These are phyloP conservation scores for Jimgerdemannia flammicorona DNA, from an alignment of 192 early-diverging fungal species.

Conservation along the genomic window DNA sequence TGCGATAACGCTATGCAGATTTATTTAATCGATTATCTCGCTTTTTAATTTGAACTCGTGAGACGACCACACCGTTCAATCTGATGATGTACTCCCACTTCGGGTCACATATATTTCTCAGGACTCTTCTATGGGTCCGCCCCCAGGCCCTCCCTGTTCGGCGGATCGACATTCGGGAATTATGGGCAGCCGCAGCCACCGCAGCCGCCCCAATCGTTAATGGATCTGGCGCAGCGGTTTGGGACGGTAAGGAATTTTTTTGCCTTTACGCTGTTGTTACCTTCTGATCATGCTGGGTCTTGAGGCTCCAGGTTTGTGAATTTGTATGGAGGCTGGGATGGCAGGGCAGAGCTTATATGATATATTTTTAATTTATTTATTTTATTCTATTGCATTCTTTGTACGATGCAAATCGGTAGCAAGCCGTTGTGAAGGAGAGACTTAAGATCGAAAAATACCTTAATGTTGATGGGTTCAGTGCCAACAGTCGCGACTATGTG, in stretches of 20 bases:
- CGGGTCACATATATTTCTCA: too few relatives aligned
- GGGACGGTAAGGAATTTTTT: background rate
- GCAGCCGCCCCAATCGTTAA: background rate
- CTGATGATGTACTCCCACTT: too few relatives aligned
- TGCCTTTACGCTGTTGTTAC: too few relatives aligned
- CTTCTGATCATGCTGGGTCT: too few relatives aligned
- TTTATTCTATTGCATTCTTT: background rate
- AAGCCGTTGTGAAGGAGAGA: background rate
- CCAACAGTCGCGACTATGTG: background rate
- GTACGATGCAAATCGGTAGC: background rate
- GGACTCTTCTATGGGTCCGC: background rate
- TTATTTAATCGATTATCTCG: too few relatives aligned
- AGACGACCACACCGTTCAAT: too few relatives aligned
- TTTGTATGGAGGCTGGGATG: too few relatives aligned
- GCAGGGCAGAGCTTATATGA: too few relatives aligned
- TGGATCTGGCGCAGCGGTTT: background rate
- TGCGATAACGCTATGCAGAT: background rate
- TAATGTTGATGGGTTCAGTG: background rate
- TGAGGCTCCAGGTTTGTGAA: too few relatives aligned
- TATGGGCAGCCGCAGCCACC: background rate
- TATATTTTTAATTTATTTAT: too few relatives aligned
- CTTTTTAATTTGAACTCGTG: too few relatives aligned
- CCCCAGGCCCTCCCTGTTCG: background rate
- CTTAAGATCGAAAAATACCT: constrained; percentile 2
- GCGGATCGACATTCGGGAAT: background rate